phyloP scores from a whole-genome alignment of 225 moss, liverwort and hornwort genomes.

The Climacium dendroides region DNA sequence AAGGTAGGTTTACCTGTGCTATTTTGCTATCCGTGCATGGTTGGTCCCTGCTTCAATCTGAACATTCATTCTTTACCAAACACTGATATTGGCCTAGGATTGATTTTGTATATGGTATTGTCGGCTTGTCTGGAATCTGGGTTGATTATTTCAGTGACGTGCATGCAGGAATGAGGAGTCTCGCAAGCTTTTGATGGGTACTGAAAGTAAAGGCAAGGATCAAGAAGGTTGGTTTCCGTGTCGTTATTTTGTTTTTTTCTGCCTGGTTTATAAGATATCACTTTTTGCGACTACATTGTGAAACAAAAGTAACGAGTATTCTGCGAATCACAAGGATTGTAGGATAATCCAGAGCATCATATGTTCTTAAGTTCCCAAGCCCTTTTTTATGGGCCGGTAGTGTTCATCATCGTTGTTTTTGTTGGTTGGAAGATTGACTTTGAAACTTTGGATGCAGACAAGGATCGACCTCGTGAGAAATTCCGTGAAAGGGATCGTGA shows the following conservation, averaged over 20 bases:
- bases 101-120: background rate
- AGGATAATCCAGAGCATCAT: background rate
- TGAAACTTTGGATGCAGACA: conserved; percentile 16
- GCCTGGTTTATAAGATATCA: background rate
- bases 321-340: background rate
- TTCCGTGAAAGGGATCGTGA: conserved; percentile 83
- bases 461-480: conserved; percentile 49
- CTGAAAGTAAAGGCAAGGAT: conserved; percentile 55
- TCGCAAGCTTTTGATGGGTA: conserved; percentile 53
- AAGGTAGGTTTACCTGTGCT: conserved; percentile 8
- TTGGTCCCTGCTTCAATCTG: background rate
- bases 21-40: background rate
- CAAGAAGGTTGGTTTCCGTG: conserved; percentile 48
- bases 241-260: background rate
- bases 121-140: background rate
- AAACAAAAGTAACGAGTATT: background rate
- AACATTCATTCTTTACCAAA: background rate
- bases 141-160: background rate
- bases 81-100: background rate
- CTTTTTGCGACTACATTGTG: background rate
- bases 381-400: background rate
- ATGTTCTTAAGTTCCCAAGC: background rate
- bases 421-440: background rate
- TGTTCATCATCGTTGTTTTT: background rate
- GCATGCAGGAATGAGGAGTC: conserved; percentile 68